These are phyloP conservation scores for Paramecium sonneborni DNA, from an alignment of 73 alveolate species.

Conservation along the genomic window DNA sequence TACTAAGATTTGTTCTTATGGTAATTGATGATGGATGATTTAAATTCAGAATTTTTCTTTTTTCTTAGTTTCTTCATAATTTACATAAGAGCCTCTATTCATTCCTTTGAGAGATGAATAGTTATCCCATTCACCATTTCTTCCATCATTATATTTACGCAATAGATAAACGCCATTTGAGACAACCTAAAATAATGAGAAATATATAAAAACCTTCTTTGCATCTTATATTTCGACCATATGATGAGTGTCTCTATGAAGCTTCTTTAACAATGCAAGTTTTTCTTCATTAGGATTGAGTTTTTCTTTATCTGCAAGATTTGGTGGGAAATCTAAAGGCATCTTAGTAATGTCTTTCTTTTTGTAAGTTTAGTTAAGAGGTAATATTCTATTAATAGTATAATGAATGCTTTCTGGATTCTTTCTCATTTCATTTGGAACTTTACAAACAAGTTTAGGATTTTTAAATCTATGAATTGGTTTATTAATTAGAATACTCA, in stretches of 20 bases:
- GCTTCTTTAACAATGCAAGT: slow-evolving; percentile 72
- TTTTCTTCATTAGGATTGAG: slow-evolving; percentile 82
- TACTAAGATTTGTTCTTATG: too few species aligned
- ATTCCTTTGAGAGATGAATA: slow-evolving; percentile 67
- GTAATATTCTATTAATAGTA: slow-evolving; percentile 85
- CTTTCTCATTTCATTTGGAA: slow-evolving; percentile 84
- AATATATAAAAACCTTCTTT: slow-evolving; percentile 69
- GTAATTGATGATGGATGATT: neutral
- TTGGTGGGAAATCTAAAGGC: slow-evolving; percentile 66
- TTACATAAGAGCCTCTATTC: slow-evolving; percentile 54
- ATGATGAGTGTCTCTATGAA: slow-evolving; percentile 81
- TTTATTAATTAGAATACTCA: slow-evolving; percentile 88
- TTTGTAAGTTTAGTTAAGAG: slow-evolving; percentile 75
- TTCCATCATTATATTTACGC: slow-evolving; percentile 95
- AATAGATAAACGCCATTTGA: slow-evolving; percentile 84
- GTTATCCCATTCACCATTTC: slow-evolving; percentile 91
- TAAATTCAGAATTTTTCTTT: neutral
- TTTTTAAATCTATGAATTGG: slow-evolving; percentile 93
- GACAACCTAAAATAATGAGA: neutral
- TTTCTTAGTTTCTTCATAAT: neutral
- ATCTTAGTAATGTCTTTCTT: slow-evolving; percentile 67
- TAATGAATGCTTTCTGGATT: slow-evolving; percentile 90
- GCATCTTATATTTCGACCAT: slow-evolving; percentile 74
- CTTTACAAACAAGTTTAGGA: slow-evolving; percentile 86
- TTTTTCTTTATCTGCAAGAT: slow-evolving; percentile 77